These are phyloP conservation scores for Crepidotus variabilis DNA, from an alignment of 768 basidiomycete species.

Conservation along the genomic window DNA sequence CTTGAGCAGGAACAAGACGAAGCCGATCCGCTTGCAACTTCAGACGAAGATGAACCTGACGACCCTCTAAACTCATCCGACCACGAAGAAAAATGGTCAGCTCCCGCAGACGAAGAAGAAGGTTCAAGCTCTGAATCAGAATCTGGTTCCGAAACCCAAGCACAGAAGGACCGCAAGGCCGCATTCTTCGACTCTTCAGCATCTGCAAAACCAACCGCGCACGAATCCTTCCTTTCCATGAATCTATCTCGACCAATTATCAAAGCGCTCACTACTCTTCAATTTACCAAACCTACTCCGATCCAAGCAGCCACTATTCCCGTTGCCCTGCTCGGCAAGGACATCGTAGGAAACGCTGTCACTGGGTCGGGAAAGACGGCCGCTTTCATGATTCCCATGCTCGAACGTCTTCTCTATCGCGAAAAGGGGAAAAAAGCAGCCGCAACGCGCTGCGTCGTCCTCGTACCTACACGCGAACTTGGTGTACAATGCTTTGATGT, in stretches of 20 bases:
- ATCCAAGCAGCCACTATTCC: slow-evolving; percentile 95
- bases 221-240: slow-evolving; percentile 86
- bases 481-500: slow-evolving; percentile 96
- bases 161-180: slow-evolving; percentile 73
- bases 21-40: slow-evolving; percentile 30
- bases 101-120: slow-evolving; percentile 30
- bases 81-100: slow-evolving; percentile 19
- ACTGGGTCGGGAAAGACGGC: slow-evolving; percentile 99
- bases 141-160: slow-evolving; percentile 54
- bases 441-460: slow-evolving; percentile 83
- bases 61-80: slow-evolving; percentile 17
- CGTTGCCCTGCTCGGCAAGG: slow-evolving; percentile 89
- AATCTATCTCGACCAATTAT: slow-evolving; percentile 93
- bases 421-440: slow-evolving; percentile 86
- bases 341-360: slow-evolving; percentile 92
- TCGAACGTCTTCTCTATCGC: slow-evolving; percentile 89
- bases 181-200: slow-evolving; percentile 78
- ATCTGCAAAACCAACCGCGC: slow-evolving; percentile 41
- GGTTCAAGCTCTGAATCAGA: slow-evolving; percentile 34
- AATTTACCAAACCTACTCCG: slow-evolving; percentile 85
- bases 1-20: slow-evolving; percentile 28
- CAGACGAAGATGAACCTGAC: slow-evolving; percentile 23
- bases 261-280: slow-evolving; percentile 81
- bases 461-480: slow-evolving; percentile 93
- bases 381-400: slow-evolving; percentile 91